A percentile compares a stretch with the other conserved stretches of the same genome.
Conservation (phyloP, 495 filamentous ascomycete species). For the Daldinia loculata region DNA sequence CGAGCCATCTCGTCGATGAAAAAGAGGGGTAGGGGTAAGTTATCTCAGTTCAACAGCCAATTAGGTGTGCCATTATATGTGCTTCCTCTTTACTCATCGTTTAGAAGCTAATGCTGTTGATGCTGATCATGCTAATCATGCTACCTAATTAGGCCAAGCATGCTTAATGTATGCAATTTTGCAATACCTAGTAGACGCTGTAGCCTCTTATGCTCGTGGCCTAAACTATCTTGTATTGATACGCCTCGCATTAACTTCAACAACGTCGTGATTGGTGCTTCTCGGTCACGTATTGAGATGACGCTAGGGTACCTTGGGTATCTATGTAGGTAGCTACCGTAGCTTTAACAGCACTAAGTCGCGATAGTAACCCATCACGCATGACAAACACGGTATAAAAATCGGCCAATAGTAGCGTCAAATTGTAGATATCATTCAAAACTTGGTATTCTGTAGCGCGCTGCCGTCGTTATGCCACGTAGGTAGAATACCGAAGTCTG, state of each 20-base stretch:
- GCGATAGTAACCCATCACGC: background rate
- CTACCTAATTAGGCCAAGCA: no score
- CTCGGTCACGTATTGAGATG: background rate
- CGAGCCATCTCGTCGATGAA: background rate
- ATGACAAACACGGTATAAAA: background rate
- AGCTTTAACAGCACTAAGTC: background rate
- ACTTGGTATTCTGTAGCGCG: background rate
- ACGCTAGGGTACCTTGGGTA: background rate
- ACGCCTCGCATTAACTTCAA: background rate
- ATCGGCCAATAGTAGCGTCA: no score
- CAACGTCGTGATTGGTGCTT: background rate
- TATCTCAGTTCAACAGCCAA: background rate
- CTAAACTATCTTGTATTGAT: no score
- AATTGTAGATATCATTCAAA: background rate
- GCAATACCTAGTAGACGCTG: no score
- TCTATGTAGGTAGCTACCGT: no score
- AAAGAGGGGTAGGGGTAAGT: constrained; percentile 17
- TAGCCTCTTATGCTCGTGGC: no score
- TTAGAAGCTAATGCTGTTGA: background rate
- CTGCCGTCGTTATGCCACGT: background rate
- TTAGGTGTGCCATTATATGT: background rate
- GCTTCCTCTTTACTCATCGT: background rate
- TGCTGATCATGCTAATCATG: no score
- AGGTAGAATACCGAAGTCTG: background rate
- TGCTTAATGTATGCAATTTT: no score